A percentile compares a stretch with the other conserved stretches of the same genome.
These are phyloP conservation scores for Pseudopithomyces chartarum DNA, from an alignment of 2,329 filamentous ascomycete species.

Conservation along the genomic window DNA sequence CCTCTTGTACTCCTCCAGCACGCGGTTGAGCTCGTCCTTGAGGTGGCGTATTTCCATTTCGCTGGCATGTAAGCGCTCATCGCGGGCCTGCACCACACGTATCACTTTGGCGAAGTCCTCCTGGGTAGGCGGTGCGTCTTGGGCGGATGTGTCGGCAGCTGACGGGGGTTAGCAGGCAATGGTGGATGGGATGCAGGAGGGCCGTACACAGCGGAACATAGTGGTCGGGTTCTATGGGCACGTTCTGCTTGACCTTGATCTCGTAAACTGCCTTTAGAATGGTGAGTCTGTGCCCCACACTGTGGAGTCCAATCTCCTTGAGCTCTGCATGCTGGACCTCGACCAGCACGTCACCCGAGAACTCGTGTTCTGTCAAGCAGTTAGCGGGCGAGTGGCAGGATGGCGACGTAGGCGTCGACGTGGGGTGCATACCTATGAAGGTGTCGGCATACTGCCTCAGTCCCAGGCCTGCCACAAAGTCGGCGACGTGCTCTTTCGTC, in stretches of 20 bases:
- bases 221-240: slow-evolving; percentile 89
- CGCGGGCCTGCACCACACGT: slow-evolving; percentile 84
- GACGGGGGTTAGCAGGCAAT: slow-evolving; percentile 15
- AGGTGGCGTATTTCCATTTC: slow-evolving; percentile 84
- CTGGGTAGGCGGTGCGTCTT: slow-evolving; percentile 85
- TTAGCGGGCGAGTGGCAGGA: slow-evolving; percentile 1
- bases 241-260: slow-evolving; percentile 90
- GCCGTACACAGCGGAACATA: slow-evolving; percentile 88
- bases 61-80: slow-evolving; percentile 83
- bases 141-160: slow-evolving; percentile 88
- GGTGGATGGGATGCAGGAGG: neutral
- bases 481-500: slow-evolving; percentile 85
- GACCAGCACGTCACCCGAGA: slow-evolving; percentile 88
- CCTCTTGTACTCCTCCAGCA: slow-evolving; percentile 81
- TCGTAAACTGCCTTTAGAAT: slow-evolving; percentile 97
- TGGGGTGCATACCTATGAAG: slow-evolving; percentile 72
- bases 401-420: neutral
- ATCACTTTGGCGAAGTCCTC: slow-evolving; percentile 93
- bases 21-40: slow-evolving; percentile 55
- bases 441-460: slow-evolving; percentile 80
- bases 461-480: slow-evolving; percentile 81
- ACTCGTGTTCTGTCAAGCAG: slow-evolving; percentile 76
- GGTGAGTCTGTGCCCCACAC: slow-evolving; percentile 91
- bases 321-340: slow-evolving; percentile 90
- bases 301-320: slow-evolving; percentile 91